phyloP scores from a whole-genome alignment of 805 yeast genomes.

The Schwanniomyces occidentalis region DNA sequence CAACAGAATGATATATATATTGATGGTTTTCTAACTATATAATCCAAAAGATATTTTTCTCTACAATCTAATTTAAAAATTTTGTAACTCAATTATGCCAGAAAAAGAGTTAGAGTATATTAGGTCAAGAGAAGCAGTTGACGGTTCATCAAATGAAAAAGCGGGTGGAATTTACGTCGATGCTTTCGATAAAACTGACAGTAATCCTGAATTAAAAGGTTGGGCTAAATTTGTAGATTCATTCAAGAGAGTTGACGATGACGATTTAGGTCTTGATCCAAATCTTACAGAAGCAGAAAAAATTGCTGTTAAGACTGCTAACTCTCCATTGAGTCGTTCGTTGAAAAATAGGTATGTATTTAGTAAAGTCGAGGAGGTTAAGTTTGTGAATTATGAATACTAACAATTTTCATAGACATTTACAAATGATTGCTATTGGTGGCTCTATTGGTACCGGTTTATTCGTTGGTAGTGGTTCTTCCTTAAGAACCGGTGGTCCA shows the following conservation, averaged over 20 bases:
- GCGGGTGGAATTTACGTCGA: slow-evolving; percentile 39
- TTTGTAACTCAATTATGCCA: too few species aligned
- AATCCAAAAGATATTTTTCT: too few species aligned
- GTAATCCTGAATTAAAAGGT: slow-evolving; percentile 18
- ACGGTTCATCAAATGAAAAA: slow-evolving; percentile 36
- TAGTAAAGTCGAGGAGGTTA: too few species aligned
- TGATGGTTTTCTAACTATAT: too few species aligned
- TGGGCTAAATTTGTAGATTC: slow-evolving; percentile 27
- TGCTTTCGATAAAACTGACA: slow-evolving; percentile 20
- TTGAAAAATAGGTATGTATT: too few species aligned
- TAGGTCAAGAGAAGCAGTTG: slow-evolving; percentile 36
- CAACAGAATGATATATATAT: too few species aligned
- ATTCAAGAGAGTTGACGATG: slow-evolving; percentile 31
- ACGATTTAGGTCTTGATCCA: slow-evolving; percentile 43
- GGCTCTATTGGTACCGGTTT: slow-evolving; percentile 85
- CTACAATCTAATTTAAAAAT: too few species aligned
- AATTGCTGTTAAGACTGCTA: slow-evolving; percentile 44
- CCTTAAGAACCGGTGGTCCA: slow-evolving; percentile 71
- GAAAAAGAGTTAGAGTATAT: slow-evolving; percentile 43
- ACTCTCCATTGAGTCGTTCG: slow-evolving; percentile 50
- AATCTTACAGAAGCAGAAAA: slow-evolving; percentile 26
- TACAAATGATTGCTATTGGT: slow-evolving; percentile 81
- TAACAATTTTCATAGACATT: too few species aligned
- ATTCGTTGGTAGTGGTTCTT: slow-evolving; percentile 69
- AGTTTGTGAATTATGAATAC: too few species aligned